A percentile compares a stretch with the other conserved stretches of the same genome.
Evolutionary conservation across 345 rosid species (phyloP).

Genomic region (Luvunga scandens): DNA sequence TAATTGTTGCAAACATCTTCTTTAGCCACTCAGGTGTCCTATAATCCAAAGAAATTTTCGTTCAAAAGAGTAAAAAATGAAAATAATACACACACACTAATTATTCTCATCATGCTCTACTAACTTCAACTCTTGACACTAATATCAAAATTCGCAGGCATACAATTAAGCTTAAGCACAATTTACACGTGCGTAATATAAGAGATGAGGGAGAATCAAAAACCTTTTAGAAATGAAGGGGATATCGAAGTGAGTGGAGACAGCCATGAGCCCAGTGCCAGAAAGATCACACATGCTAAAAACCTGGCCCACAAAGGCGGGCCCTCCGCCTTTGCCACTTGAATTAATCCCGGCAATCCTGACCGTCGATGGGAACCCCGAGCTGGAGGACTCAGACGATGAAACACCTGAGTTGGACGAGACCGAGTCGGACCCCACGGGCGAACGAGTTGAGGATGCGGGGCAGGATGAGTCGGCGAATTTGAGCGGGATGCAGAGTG

Average conservation of each 20-base stretch:
- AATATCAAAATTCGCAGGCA: background rate
- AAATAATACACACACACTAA: too few species aligned
- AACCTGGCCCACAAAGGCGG: constrained; percentile 96
- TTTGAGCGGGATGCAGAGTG: constrained; percentile 48
- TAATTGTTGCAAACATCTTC: constrained; percentile 71
- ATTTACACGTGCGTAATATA: background rate
- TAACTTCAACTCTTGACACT: background rate
- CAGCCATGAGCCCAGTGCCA: constrained; percentile 96
- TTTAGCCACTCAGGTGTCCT: constrained; percentile 95
- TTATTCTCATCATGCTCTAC: background rate
- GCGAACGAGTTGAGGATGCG: constrained; percentile 15
- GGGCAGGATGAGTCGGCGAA: constrained; percentile 36
- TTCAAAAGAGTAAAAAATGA: background rate
- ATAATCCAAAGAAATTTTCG: background rate
- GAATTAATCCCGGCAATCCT: constrained; percentile 69
- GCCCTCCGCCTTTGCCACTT: constrained; percentile 70
- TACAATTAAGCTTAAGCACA: background rate
- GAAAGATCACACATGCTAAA: constrained; percentile 98
- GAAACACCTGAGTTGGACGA: constrained; percentile 50
- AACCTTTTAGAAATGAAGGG: constrained; percentile 89
- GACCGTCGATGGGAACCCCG: constrained; percentile 76
- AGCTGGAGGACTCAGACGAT: constrained; percentile 44
- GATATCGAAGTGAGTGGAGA: constrained; percentile 81
- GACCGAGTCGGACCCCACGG: constrained; percentile 40
- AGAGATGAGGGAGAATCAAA: background rate